phyloP scores from a whole-genome alignment of 2,329 filamentous ascomycete species.

The Clonostachys rosea region DNA sequence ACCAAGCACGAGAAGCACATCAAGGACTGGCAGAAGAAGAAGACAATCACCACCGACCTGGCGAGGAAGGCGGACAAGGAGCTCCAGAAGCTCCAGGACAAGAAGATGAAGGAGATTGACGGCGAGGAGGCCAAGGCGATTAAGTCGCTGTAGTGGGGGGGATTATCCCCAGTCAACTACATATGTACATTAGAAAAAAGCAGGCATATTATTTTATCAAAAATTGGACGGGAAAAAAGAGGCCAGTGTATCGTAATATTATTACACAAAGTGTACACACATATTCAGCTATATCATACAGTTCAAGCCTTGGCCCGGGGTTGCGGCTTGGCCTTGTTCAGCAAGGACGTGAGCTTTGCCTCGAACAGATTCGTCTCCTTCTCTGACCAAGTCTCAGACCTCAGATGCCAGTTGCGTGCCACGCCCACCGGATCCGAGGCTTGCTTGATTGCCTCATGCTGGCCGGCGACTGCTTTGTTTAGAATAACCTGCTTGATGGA shows the following conservation, averaged over 20 bases:
- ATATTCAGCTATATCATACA: background rate
- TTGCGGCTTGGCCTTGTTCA: slow-evolving; percentile 13
- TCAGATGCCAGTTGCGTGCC: slow-evolving; percentile 28
- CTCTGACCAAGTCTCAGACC: slow-evolving; percentile 26
- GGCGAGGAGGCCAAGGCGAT: slow-evolving; percentile 42
- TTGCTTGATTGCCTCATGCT: slow-evolving; percentile 24
- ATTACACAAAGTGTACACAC: slow-evolving; percentile 6
- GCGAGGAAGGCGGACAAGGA: slow-evolving; percentile 41
- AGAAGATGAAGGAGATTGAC: slow-evolving; percentile 46
- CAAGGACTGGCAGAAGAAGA: slow-evolving; percentile 41
- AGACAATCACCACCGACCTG: slow-evolving; percentile 38
- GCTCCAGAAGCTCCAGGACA: slow-evolving; percentile 45
- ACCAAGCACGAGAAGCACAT: slow-evolving; percentile 42
- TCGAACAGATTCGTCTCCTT: slow-evolving; percentile 29
- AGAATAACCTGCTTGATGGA: slow-evolving; percentile 22
- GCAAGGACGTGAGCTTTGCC: slow-evolving; percentile 27
- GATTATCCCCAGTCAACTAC: slow-evolving; percentile 1
- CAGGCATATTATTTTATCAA: background rate
- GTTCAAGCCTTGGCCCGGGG: slow-evolving; percentile 6
- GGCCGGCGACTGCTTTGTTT: slow-evolving; percentile 24
- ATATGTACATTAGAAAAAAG: background rate
- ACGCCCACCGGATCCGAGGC: slow-evolving; percentile 23
- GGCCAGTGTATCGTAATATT: slow-evolving; percentile 1
- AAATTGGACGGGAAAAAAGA: background rate
- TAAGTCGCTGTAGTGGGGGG: slow-evolving; percentile 27